Base-by-base conservation (phyloP, 2,329 filamentous ascomycete genomes). In the Onygenales sp. region DNA sequence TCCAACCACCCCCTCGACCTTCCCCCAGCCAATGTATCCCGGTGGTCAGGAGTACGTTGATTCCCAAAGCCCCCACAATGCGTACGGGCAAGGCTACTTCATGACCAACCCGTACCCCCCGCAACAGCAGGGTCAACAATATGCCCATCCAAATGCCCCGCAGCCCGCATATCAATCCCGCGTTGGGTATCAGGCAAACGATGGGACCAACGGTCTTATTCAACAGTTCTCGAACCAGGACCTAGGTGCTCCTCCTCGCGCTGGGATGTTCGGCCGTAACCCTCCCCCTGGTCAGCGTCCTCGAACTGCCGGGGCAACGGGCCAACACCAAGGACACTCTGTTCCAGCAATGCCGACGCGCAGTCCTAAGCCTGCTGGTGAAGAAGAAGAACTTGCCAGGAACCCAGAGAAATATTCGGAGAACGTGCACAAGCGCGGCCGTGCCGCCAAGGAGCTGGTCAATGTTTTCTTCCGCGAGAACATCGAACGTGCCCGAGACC, bases 211-310 rank as follows among this genome's bases (percentile, higher is more conserved):
- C 63, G 91, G 90, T 33, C 80, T 97, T 45, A 90, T 91, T 56
- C 89, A 96, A 69, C 93, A 98, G 70, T 95, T 97, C 71, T 94
- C 92, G 55, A 90, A 96, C 72, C 92, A 97, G 76, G 95, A 96
- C 70, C 80, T 97, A 42, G 86, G 87, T 56, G 83, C 82, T 43
- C 83, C 84, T 56, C 81, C 89, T 60, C 79, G 79, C 33, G 83
- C 82, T 56, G 82, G 84, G 48, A 91, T 90, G 66, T 82, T 78
- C 59, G 78, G 81, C 55, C 81, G 89, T 38, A 78, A 81, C 35
- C 85, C 88, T 35, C 83, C 89, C 21, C 73, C 67, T 32, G 79
- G 78, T 51, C 85, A 87, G 68, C 84, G 93, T 56, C 91, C 92
- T 49, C 82, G 91, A 56, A 97, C 92, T 14, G 88, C 89, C 55